Evolutionary conservation across 2,329 filamentous ascomycete species (phyloP).

Genomic region (Botryotinia calthae): DNA sequence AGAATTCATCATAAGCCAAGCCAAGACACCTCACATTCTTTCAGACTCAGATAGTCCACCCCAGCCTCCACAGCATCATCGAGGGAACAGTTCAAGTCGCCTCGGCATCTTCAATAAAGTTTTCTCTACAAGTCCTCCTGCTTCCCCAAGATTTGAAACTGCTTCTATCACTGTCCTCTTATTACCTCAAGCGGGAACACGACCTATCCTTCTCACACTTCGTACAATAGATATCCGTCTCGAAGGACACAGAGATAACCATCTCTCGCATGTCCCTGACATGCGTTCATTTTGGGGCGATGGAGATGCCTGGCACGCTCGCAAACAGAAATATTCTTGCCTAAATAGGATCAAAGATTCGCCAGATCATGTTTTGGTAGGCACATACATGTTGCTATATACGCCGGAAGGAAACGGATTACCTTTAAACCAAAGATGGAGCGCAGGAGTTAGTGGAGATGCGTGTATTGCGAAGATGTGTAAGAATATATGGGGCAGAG

Average conservation of each 20-base stretch:
- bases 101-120: constrained; percentile 15
- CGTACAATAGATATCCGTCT: constrained; percentile 20
- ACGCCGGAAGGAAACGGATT: constrained; percentile 14
- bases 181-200: constrained; percentile 15
- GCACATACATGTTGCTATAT: constrained; percentile 19
- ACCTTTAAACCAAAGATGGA: constrained; percentile 15
- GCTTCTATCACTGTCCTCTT: constrained; percentile 10
- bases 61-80: background rate
- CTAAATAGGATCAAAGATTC: background rate
- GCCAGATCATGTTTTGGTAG: constrained; percentile 10
- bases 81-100: background rate
- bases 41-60: background rate
- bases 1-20: constrained; percentile 13
- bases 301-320: constrained; percentile 15
- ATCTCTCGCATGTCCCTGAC: constrained; percentile 19
- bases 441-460: constrained; percentile 16
- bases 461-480: constrained; percentile 20
- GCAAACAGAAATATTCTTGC: constrained; percentile 15
- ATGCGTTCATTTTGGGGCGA: constrained; percentile 22
- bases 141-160: constrained; percentile 14
- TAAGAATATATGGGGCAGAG: constrained; percentile 15
- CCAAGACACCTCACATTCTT: background rate
- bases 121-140: constrained; percentile 6
- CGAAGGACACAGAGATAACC: constrained; percentile 15
- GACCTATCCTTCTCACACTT: constrained; percentile 7